Base-by-base conservation (phyloP, 2,329 filamentous ascomycete genomes). In the Simplicillium aogashimaense region DNA sequence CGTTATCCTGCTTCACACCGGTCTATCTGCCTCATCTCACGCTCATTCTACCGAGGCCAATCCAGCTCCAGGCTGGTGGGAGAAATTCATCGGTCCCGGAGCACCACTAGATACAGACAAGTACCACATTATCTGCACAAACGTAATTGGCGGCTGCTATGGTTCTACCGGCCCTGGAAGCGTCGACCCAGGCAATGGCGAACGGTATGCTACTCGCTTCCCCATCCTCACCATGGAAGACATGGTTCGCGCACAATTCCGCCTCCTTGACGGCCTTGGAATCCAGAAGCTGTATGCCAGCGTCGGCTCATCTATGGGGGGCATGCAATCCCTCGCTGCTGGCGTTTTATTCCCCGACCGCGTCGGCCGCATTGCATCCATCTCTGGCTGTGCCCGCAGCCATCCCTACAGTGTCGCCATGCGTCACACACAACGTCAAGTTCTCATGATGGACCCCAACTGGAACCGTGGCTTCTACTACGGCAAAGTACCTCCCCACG, bases 321-420 rank as follows among this genome's bases (percentile, higher is more conserved):
- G 92, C 40, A 98, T 98, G 92, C 90, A 95, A 58, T 92, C 86
- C 50, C 73, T 98, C 5, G 89, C 89, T 7, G 85, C 87, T 0
- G 92, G 86, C 3, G 78, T 85, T 1, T 65, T 95, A 25, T 94
- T 90, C 57, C 85, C 88, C 0, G 76, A 85, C 31, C 76, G 90
- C 29, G 83, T 98, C 3, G 79, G 79, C 31, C 81, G 83, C 48
- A 76, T 98, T 46, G 86, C 88, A 30, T 90, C 81, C 53, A 92
- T 97, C 55, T 94, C 85, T 54, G 92, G 90, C 11, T 98, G 92
- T 60, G 92, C 90, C 1, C 74, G 92, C 47, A 94, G 85, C 51
- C 92, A 98, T 58, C 92, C 92, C 1, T 98, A 98, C 66, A 94
- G 89, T 60, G 95, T 98, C 58, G 92, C 92, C 29, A 95, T 98